Conservation (phyloP, 192 early-diverging fungal species). For the Podila verticillata region DNA sequence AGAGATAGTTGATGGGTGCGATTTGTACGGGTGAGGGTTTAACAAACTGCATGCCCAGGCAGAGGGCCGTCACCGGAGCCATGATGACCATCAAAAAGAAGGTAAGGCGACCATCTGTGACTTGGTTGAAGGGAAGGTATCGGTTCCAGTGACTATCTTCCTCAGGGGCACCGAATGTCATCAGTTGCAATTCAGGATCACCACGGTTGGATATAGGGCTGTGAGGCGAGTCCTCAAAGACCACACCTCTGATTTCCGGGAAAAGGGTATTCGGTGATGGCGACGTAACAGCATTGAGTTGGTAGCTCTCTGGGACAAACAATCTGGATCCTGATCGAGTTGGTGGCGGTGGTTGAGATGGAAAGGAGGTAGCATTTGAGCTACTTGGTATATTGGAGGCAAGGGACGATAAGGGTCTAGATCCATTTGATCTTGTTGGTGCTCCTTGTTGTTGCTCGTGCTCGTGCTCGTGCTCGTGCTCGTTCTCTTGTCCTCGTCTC, state of each 20-base stretch:
- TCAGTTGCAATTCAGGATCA: background rate
- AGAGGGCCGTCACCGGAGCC: slow-evolving; percentile 13
- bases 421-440: background rate
- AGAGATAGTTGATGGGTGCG: slow-evolving; percentile 29
- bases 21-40: slow-evolving; percentile 45
- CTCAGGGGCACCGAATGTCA: background rate
- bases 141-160: slow-evolving; percentile 23
- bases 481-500: too few species aligned
- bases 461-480: too few species aligned
- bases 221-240: background rate
- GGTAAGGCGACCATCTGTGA: slow-evolving; percentile 29
- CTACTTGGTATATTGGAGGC: background rate
- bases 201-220: too few species aligned
- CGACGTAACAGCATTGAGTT: background rate
- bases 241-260: slow-evolving; percentile 2
- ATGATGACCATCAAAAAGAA: slow-evolving; percentile 25
- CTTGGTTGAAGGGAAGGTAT: slow-evolving; percentile 40
- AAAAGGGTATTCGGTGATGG: slow-evolving; percentile 4
- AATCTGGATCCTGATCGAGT: background rate
- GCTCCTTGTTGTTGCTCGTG: background rate
- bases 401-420: background rate
- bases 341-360: background rate
- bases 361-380: too few species aligned
- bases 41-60: slow-evolving; percentile 43
- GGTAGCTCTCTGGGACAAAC: background rate